Percentiles rank a stretch among this genome's conserved stretches.
Conservation (phyloP, 192 early-diverging fungal species). For the Allomyces arbusculus region DNA sequence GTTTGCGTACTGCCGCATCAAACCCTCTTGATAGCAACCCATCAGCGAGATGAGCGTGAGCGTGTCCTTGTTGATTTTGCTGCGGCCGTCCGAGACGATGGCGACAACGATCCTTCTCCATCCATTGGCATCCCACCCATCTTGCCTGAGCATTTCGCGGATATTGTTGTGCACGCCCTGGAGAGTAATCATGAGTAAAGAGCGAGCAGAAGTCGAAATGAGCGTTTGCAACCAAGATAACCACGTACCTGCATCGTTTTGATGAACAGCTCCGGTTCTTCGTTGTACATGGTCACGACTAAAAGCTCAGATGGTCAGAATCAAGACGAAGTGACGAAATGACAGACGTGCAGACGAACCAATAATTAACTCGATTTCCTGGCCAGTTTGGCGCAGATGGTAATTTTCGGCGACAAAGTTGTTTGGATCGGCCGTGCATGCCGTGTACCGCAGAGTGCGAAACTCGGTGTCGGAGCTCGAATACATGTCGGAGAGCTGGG, state of each 20-base stretch:
- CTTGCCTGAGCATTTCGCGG: constrained; percentile 31
- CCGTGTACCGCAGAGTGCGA: constrained; percentile 31
- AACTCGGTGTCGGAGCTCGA: not conserved
- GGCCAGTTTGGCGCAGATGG: constrained; percentile 31
- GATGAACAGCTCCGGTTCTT: constrained; percentile 36
- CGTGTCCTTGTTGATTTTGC: constrained; percentile 47
- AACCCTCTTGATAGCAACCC: constrained; percentile 64
- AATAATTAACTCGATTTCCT: constrained; percentile 42
- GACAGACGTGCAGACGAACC: no score
- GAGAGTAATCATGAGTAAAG: constrained; percentile 11
- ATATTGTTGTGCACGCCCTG: constrained; percentile 43
- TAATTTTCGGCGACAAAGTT: constrained; percentile 37
- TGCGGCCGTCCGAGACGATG: constrained; percentile 47
- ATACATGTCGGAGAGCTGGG: not conserved
- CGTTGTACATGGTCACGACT: constrained; percentile 59
- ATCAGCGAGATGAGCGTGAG: constrained; percentile 51
- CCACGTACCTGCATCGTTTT: constrained; percentile 5
- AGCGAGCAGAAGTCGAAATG: no score
- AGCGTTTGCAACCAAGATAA: no score
- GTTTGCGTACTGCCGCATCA: constrained; percentile 19
- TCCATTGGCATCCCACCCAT: constrained; percentile 33
- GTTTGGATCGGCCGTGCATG: constrained; percentile 43
- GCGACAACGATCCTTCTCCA: constrained; percentile 54
- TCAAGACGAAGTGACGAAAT: no score
- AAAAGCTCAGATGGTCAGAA: no score